Base-by-base conservation (phyloP, 164 flowering plant species). In the Tinospora cordifolia region DNA sequence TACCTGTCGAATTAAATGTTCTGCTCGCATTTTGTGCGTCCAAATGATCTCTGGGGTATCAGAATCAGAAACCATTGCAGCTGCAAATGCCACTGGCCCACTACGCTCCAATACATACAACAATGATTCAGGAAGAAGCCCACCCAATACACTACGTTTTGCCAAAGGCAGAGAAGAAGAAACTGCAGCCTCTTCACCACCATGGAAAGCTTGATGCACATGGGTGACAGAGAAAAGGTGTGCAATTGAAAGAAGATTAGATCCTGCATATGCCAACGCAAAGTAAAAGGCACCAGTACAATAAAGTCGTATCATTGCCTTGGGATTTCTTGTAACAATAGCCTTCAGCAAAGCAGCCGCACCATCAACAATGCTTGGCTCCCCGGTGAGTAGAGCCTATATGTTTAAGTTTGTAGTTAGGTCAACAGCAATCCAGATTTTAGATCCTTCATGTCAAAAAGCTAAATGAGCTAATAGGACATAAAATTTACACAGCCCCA, bases 11-110 rank as follows among this genome's bases (percentile, higher is more conserved):
- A 95, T 95, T 51, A 95, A 83, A 86, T 95, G 87, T 79, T 95
- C 98, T 62, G 97, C 99, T 72, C 99, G 81, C 99, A 95, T 95
- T 75, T 95, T 95, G 81, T 95, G 97, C 0, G 99, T 95, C 99
- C 99, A 95, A 59, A 95, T 90, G 71, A 95, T 95, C 81, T 95
- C 99, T 74, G 99, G 99, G 76, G 98, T 92, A 80, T 95, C 99
- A 79, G 99, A 95, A 81, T 95, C 99, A 79, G 99, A 90, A 67
- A 95, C 94, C 99, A 95, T 92, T 68, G 98, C 98, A 47, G 99
- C 96, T 38, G 97, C 91, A 87, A 95, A 92, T 77, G 99, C 90
- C 70, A 85, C 84, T 39, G 98, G 89, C 58, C 99, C 98, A 85
- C 94, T 89, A 40, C 99, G 97, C 75, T 95, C 99, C 80, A 95